Evolutionary conservation across 140 eudicot species (phyloP), one percentile per base, ranked within the genome.

Genomic region (Anethum foeniculum): DNA sequence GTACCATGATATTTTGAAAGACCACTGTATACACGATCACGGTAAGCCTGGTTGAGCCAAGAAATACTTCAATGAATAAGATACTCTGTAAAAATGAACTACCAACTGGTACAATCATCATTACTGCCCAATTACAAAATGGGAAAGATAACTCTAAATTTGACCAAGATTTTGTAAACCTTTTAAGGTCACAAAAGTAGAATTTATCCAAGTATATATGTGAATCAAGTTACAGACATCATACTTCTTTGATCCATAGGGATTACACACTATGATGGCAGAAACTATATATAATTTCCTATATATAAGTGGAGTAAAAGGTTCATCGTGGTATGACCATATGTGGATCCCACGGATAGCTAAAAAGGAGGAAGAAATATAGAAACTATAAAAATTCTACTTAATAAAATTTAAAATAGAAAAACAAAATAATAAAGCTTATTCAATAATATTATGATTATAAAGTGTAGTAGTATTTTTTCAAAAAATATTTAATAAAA

Each of bases 21-120:
- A 78, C 93, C 97, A 79, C 87, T 51, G 79, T 79, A 71, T 73
- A 96, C 98, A 82, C 92, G 88, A 46, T 85, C 84, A 34, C 98
- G 98, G 74, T 96, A 96, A 69, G 76, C 87, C 99, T 96, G 65
- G 71, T 90, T 25, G 83, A 36, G 82, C 36, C 80, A 77, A 82
- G 79, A 81, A 43, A 79, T 68, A 64, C 48, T 82, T 73, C 81
- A 54, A 79, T 84, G 75, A 71, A 38, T 36, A 74, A n/a, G 13
- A 58, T 68, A 5, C 48, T 65, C 18, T 47, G 18, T 47, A 0
- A 16, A 68, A 28, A 64, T 12, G 36, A 25, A 19, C 7, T n/a
- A 68, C 65, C 65, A 64, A 64, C 19, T 27, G 71, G 38, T 64
- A 64, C 38, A 77, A 48, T 21, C 13, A 34, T 36, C 34, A 11